Evolutionary conservation across 1,139 yeast species (phyloP).

Genomic region (Saccharomyces hybrid): DNA sequence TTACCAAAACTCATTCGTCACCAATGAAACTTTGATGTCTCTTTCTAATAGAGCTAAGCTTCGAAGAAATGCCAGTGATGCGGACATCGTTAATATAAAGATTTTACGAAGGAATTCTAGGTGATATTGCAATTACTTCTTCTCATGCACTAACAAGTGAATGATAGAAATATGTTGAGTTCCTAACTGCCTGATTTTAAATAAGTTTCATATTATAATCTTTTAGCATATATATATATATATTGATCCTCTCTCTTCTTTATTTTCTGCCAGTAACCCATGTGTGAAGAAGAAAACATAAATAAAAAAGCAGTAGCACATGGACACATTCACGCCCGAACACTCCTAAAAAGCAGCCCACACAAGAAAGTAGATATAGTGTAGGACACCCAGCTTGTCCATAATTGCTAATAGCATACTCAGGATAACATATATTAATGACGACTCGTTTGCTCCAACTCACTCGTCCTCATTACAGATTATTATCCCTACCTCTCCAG

Average conservation of each 20-base stretch:
- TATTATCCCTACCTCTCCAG: background rate
- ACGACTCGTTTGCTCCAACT: slow-evolving; percentile 1
- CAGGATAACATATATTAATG: background rate
- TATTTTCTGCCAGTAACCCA: background rate
- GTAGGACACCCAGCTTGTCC: background rate
- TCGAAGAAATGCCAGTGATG: background rate
- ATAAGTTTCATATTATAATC: background rate
- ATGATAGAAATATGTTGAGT: background rate
- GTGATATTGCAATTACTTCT: background rate
- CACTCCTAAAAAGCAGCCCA: background rate
- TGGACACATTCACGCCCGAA: background rate
- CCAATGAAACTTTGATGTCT: background rate
- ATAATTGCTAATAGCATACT: background rate
- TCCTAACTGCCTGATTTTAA: background rate
- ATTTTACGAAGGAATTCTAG: background rate
- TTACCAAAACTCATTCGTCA: background rate
- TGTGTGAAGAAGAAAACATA: background rate
- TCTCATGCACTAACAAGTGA: background rate
- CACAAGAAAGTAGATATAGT: background rate
- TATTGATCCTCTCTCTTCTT: background rate
- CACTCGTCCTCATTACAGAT: background rate
- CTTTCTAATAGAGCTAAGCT: background rate
- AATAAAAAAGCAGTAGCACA: background rate
- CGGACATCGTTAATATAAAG: background rate
- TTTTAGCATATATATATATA: background rate